Conservation (phyloP, 192 early-diverging fungal genomes). For the Mortierella alpina region DNA sequence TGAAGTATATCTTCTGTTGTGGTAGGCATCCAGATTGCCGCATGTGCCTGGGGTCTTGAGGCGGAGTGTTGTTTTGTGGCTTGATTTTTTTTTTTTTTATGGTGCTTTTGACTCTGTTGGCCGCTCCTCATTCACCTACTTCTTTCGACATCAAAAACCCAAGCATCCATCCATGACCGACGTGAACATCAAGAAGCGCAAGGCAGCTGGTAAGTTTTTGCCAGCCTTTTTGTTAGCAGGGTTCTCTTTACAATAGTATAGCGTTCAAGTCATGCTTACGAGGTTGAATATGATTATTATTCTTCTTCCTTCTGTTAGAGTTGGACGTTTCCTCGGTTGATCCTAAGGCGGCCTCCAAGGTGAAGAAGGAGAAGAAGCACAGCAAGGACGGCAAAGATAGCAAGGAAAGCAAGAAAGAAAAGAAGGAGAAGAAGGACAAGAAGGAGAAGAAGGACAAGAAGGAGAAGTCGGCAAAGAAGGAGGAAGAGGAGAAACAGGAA, state of each 20-base stretch:
- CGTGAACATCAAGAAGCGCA: conserved; percentile 14
- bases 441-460: conserved; percentile 25
- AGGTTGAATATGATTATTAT: no score
- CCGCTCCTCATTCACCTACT: neutral
- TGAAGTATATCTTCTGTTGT: no score
- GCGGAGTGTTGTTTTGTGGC: no score
- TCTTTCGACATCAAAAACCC: neutral
- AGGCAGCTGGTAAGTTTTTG: conserved; percentile 1
- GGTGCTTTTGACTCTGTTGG: no score
- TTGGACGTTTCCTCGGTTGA: neutral
- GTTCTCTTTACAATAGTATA: no score
- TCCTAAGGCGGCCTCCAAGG: neutral
- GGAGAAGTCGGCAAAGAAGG: conserved; percentile 11
- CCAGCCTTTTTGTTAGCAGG: neutral
- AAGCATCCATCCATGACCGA: neutral
- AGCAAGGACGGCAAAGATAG: neutral
- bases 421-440: conserved; percentile 24
- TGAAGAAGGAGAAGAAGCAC: conserved; percentile 3
- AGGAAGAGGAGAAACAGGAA: conserved; percentile 11
- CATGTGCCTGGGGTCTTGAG: no score
- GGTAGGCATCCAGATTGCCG: no score
- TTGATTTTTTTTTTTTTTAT: no score
- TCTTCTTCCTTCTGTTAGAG: no score
- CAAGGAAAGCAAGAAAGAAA: conserved; percentile 18
- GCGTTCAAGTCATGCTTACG: no score